A percentile compares a stretch with the other conserved stretches of the same genome.
Evolutionary conservation across 768 basidiomycete species (phyloP).

Genomic region (Naganishia vishniacii): DNA sequence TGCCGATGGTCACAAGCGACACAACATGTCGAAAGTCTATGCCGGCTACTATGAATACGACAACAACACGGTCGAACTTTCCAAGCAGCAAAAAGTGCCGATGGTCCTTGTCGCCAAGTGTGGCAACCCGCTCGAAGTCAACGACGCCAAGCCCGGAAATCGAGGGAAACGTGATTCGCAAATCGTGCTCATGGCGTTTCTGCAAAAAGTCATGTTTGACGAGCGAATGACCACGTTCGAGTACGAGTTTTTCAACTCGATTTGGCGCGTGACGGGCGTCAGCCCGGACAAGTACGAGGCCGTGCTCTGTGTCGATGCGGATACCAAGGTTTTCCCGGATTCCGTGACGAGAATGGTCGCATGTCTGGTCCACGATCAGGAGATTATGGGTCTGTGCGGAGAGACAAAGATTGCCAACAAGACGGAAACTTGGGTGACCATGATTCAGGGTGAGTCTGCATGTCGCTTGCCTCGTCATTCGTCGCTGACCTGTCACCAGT

Average conservation of each 20-base stretch:
- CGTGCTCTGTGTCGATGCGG: conserved; percentile 91
- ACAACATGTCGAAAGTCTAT: conserved; percentile 98
- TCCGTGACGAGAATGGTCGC: conserved; percentile 91
- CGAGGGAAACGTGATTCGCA: conserved; percentile 98
- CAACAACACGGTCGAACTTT: conserved; percentile 74
- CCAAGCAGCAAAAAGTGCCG: conserved; percentile 94
- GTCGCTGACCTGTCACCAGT: conserved; percentile 54
- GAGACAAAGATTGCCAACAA: conserved; percentile 99
- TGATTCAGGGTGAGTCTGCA: conserved; percentile 85
- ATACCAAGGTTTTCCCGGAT: conserved; percentile 99
- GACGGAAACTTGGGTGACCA: conserved; percentile 94
- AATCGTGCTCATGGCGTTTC: conserved; percentile 92
- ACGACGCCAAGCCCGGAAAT: conserved; percentile 90
- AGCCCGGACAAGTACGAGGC: conserved; percentile 93
- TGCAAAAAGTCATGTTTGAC: conserved; percentile 99
- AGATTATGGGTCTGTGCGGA: conserved; percentile 98
- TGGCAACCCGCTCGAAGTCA: conserved; percentile 84
- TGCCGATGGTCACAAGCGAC: conserved; percentile 98
- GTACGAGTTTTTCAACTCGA: conserved; percentile 98
- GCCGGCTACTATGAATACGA: conserved; percentile 97
- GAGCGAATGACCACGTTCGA: conserved; percentile 99
- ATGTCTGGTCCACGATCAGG: conserved; percentile 92
- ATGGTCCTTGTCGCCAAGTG: conserved; percentile 92
- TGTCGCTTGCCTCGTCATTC: background rate
- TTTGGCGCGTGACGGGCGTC: conserved; percentile 92